Evolutionary conservation across 345 rosid genomes (phyloP).

Genomic region (Pelargonium nanum): DNA sequence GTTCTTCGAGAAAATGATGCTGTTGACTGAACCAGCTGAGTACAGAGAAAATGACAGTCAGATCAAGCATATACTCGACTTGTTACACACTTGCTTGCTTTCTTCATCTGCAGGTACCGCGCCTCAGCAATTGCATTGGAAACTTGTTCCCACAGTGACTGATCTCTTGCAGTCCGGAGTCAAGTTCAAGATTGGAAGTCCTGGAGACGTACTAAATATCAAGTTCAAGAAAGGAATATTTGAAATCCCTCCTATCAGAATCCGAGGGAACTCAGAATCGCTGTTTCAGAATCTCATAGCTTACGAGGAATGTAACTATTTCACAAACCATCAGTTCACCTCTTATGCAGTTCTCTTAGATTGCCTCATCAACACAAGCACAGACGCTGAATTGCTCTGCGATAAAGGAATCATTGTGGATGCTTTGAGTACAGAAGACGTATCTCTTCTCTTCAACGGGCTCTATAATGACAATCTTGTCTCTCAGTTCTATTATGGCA

Average conservation of each 20-base stretch:
- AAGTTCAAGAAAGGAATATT: constrained; percentile 4
- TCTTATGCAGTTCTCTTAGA: constrained; percentile 19
- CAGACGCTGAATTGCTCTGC: constrained; percentile 13
- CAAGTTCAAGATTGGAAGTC: not conserved
- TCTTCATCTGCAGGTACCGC: not conserved
- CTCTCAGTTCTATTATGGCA: constrained; percentile 6
- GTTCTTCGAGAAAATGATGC: constrained; percentile 1
- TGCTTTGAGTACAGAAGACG: constrained; percentile 15
- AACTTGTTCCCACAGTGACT: constrained; percentile 4
- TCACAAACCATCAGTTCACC: constrained; percentile 7
- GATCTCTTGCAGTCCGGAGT: not conserved
- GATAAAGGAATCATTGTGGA: constrained; percentile 4
- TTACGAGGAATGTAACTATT: constrained; percentile 16
- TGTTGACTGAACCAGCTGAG: not conserved
- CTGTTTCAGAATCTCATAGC: constrained; percentile 19
- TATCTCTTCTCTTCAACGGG: constrained; percentile 11
- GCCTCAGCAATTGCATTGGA: not conserved
- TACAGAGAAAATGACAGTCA: not conserved
- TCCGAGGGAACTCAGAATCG: constrained; percentile 12
- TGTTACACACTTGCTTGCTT: constrained; percentile 8
- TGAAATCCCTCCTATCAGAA: constrained; percentile 9
- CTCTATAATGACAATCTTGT: constrained; percentile 14
- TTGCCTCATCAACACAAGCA: constrained; percentile 14
- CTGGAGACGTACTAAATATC: not conserved
- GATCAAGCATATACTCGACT: constrained; percentile 16